Evolutionary conservation across 371 early-diverging fungal genomes (phyloP).

Genomic region (Polyrhizophydium stewartii): DNA sequence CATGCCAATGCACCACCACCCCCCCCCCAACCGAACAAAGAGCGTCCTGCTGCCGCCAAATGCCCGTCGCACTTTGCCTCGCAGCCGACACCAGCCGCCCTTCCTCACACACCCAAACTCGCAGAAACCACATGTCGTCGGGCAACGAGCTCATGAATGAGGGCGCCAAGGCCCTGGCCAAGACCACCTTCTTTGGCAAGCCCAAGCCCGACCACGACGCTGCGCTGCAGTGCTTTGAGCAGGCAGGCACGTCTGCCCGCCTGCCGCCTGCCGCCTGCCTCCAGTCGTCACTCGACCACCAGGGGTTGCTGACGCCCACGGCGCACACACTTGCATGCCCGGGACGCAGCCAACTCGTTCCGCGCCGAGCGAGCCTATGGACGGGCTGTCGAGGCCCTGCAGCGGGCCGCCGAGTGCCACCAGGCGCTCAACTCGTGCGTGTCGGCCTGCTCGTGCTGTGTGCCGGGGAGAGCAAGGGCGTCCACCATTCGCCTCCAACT

Average conservation of each 20-base stretch:
- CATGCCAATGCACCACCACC: too few species aligned
- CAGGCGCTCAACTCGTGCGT: background rate
- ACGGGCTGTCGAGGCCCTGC: conserved; percentile 69
- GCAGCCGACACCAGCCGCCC: too few species aligned
- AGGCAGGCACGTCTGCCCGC: conserved; percentile 56
- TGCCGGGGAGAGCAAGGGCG: too few species aligned
- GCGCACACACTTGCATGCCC: too few species aligned
- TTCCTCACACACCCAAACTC: too few species aligned
- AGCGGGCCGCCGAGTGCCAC: background rate
- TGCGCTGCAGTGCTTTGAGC: conserved; percentile 76
- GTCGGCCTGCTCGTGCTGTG: background rate
- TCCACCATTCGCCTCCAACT: too few species aligned
- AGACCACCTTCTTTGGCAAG: conserved; percentile 22
- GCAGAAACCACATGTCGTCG: background rate
- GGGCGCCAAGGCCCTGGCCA: conserved; percentile 9
- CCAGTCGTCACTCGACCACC: background rate
- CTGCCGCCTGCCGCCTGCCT: background rate
- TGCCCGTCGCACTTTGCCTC: background rate
- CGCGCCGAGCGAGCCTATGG: conserved; percentile 72
- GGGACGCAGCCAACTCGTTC: conserved; percentile 59
- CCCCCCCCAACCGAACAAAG: too few species aligned
- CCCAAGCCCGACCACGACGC: conserved; percentile 85
- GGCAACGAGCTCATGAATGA: background rate
- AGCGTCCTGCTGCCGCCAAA: too few species aligned
- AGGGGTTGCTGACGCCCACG: background rate